phyloP scores from a whole-genome alignment of 805 yeast species.

The Lachancea thermotolerans region DNA sequence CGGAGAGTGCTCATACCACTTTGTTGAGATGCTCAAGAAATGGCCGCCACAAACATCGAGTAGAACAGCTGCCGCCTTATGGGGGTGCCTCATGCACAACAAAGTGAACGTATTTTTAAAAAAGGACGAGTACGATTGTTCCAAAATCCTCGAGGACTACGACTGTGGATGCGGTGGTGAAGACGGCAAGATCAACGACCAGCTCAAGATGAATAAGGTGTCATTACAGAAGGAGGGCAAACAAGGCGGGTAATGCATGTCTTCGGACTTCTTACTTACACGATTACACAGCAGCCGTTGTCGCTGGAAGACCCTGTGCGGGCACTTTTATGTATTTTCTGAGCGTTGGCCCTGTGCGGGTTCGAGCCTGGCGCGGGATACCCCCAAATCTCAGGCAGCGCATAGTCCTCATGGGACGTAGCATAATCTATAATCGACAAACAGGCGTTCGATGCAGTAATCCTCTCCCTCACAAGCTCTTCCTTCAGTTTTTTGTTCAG shows the following conservation, averaged over 20 bases:
- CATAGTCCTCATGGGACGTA: constrained; percentile 32
- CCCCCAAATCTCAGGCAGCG: constrained; percentile 38
- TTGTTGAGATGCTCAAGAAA: constrained; percentile 56
- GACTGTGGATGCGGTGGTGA: constrained; percentile 96
- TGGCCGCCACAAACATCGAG: constrained; percentile 81
- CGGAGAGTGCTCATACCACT: constrained; percentile 94
- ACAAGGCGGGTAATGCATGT: constrained; percentile 36
- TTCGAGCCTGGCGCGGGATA: constrained; percentile 33
- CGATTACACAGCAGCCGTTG: constrained; percentile 31
- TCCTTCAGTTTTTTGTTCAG: constrained; percentile 47
- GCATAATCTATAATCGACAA: constrained; percentile 37
- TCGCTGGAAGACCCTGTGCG: neutral
- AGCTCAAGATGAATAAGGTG: constrained; percentile 20
- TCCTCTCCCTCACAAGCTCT: constrained; percentile 48
- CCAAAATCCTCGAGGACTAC: constrained; percentile 77
- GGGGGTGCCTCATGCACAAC: constrained; percentile 96
- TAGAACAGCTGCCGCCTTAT: constrained; percentile 75
- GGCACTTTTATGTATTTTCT: constrained; percentile 3
- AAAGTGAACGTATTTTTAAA: constrained; percentile 67
- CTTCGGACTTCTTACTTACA: constrained; percentile 16
- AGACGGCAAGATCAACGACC: constrained; percentile 32
- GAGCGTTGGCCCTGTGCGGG: constrained; percentile 30
- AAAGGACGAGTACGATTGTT: constrained; percentile 76
- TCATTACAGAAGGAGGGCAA: constrained; percentile 42
- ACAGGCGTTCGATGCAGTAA: constrained; percentile 59